Base-by-base conservation (phyloP, 176 grass and related monocot species). In the Lolium perenne region DNA sequence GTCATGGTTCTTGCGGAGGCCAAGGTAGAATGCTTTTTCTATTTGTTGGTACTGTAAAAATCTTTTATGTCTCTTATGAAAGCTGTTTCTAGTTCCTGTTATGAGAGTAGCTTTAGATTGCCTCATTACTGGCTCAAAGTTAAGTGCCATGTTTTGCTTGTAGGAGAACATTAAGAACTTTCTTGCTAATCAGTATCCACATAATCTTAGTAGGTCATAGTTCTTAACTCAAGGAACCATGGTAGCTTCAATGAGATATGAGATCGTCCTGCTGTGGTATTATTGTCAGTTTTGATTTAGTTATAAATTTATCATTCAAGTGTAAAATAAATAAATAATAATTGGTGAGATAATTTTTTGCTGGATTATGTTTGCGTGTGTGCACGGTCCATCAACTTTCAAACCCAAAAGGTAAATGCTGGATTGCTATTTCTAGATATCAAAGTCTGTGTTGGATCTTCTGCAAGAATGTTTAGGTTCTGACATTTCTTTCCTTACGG, bases 1-100 rank as follows among this genome's bases (percentile, higher is more conserved):
- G 95, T 98, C 2, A 84, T 94, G 77, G 93, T 98, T 71, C 95
- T 98, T 45, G 95, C 95, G 0, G 91, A 98, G 74, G 95, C 93
- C 62, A 98, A 98, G 93, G 95, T 94, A 65, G 21, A 48, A 18
- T 79, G 2, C 5, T 61, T 66, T 89, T 7, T 15, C 63, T 29
- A 35, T 3, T 66, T 66, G 25, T 17, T 17, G 10, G 13, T 12
- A 11, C 32, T 35, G 32, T 35, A 35, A 35, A 35, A 35, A 35
- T 50, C 2, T 38, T 29, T 35, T 41, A 1, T 72, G 2, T 20
- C 18, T 5, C 21, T 38, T 45, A n/a, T 7, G 38, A 65, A 20
- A 17, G 38, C n/a, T 68, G 71, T 46, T n/a, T 77, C 51, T 40
- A 56, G 53, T 49, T n/a, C 65, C 38, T 6, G 9, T 7, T 16